Conservation (phyloP, 176 grass and related monocot genomes). For the Triticum aestivum region IWGSC_CS_RefSeq_v2.1 NC_057807.1:218178352-218178851, state of each 20-base stretch:
- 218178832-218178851: background rate
- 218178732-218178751: background rate
- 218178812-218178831: background rate
- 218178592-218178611: background rate
- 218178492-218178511: background rate
- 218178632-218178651: too few relatives aligned
- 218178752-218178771: conserved; percentile 22
- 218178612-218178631: background rate
- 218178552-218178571: background rate
- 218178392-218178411: background rate
- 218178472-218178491: background rate
- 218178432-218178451: background rate
- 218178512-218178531: conserved; percentile 9
- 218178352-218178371: conserved; percentile 24
- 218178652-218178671: too few relatives aligned
- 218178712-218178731: background rate
- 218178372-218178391: conserved; percentile 3
- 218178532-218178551: background rate
- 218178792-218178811: conserved; percentile 16
- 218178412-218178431: background rate
- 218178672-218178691: too few relatives aligned
- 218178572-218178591: background rate
- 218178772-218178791: conserved; percentile 19
- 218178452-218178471: background rate
- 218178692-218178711: conserved; percentile 17